Base-by-base conservation (phyloP, 73 alveolate species). In the Tetrahymena thermophila region DNA sequence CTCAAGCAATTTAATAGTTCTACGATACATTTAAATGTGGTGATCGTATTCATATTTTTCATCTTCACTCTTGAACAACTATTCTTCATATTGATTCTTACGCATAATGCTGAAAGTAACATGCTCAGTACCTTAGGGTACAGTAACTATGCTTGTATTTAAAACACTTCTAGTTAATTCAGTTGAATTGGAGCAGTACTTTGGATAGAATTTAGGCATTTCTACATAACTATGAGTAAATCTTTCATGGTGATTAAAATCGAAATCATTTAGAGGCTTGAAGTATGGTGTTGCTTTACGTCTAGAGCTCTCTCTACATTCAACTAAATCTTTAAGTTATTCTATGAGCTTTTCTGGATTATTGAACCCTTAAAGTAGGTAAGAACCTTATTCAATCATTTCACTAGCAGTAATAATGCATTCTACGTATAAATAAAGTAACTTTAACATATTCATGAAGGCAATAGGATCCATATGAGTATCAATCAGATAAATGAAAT, bases 21-120 rank as follows among this genome's bases (percentile, higher is more conserved):
- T 95, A 43, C 94, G 93, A 19, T 85, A 85, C 50, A 85, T 85
- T 89, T 43, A 25, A 10, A 50, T 95, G 28, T 94, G 94, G 85
- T 95, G 95, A 94, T 96, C 98, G 43, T 93, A 96, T 85, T 96
- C 98, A 96, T 85, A 96, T 50, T 97, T 95, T 85, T 96, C 98
- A 50, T 96, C 98, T 44, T 96, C 98, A 96, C 97, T 94, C 94
- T 96, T 96, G 96, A 96, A 96, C 4, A 96, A 28, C 35, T 96
- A 71, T 93, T 96, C 98, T 85, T 96, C 98, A 84, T 93, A 96
- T 19, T 93, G 85, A 57, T 96, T 96, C 85, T 95, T 95, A 28
- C 98, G 85, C 97, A 96, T 94, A 43, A 94, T 93, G 16, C 97
- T 43, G 83, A 96, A 96, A 35, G 97, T 93, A 38, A 95, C 44